A percentile compares a stretch with the other conserved stretches of the same genome.
Evolutionary conservation across 306 rosid species (phyloP).

Genomic region (Rubus parviflorus): DNA sequence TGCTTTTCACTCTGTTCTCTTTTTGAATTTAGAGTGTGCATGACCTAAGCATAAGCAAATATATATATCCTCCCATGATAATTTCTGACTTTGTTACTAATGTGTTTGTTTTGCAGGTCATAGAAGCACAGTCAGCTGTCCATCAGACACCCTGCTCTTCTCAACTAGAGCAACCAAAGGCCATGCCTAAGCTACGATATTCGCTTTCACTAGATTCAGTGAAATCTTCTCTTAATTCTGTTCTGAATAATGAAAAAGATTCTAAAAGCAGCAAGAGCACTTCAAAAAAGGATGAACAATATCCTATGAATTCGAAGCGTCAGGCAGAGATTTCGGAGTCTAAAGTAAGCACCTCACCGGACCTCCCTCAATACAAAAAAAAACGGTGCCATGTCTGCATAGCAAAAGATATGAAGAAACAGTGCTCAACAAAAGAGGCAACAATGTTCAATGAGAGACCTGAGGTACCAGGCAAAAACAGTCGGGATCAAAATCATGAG

Average conservation of each 20-base stretch:
- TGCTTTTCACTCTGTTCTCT: background rate
- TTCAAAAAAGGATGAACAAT: constrained; percentile 22
- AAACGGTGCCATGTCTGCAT: constrained; percentile 3
- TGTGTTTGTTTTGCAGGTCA: constrained; percentile 32
- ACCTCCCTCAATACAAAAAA: constrained; percentile 17
- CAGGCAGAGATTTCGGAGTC: constrained; percentile 22
- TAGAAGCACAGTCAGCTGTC: constrained; percentile 22
- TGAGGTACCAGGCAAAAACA: constrained; percentile 12
- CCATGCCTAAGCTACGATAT: constrained; percentile 10
- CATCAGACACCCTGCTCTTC: constrained; percentile 11
- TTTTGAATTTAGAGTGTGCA: background rate
- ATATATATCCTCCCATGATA: background rate
- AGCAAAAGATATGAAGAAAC: constrained; percentile 32
- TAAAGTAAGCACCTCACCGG: constrained; percentile 24
- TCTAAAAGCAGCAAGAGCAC: constrained; percentile 13
- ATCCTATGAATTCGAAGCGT: constrained; percentile 16
- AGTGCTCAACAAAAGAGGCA: constrained; percentile 14
- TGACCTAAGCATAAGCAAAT: background rate
- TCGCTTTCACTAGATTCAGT: constrained; percentile 2
- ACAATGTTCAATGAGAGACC: constrained; percentile 2
- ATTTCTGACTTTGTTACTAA: constrained; percentile 16
- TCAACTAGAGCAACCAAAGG: constrained; percentile 28
- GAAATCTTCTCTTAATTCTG: constrained; percentile 1
- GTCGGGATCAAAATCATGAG: constrained; percentile 20
- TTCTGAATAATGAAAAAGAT: constrained; percentile 16